Evolutionary conservation across 805 yeast genomes (phyloP), one percentile per base, ranked within the genome.

Genomic region (Saccharomyces paradoxus): DNA sequence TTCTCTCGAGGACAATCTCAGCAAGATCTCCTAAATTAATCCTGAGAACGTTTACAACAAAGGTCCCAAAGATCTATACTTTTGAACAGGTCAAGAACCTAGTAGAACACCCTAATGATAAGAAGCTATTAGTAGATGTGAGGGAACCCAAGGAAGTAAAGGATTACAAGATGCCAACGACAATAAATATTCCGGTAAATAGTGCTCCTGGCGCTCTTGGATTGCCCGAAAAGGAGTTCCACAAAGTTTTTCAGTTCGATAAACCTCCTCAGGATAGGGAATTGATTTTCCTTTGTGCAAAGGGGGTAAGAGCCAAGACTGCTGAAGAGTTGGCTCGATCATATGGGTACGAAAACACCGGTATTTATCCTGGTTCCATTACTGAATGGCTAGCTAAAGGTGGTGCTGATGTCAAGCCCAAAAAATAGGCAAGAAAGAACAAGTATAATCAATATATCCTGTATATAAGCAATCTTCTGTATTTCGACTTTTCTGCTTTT

Each of bases 171-270:
- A 86, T 92, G 62, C 97, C 97, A 29, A 79, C 81, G 13, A 85
- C 98, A 5, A 71, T 91, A 54, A 94, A 94, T 67, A 80, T 92
- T 55, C 98, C 99, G 21, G 85, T 83, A 73, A 89, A 89, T 66
- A 82, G 94, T 4, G 81, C 91, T 12, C 98, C 98, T 0, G 96
- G 96, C 22, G 98, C 98, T 0, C 77, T 92, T 56, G 89, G 88
- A 50, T 79, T 92, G 50, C 71, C 84, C 1, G 78, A 79, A 5
- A 96, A 87, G 53, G 96, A 88, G 60, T 92, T 94, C 65, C 79
- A 82, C 63, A 87, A 86, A 41, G 76, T 81, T 49, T 89, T 91
- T 73, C 92, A 95, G 13, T 84, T 90, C 64, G 77, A 76, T 13
- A 92, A 92, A 74, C 99, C 99, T 2, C 62, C 73, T 6, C 70